Percentiles rank a stretch among this genome's conserved stretches.
These are phyloP conservation scores for Singerocomus inundabilis DNA, from an alignment of 1,284 basidiomycete species.

Conservation along the genomic window DNA sequence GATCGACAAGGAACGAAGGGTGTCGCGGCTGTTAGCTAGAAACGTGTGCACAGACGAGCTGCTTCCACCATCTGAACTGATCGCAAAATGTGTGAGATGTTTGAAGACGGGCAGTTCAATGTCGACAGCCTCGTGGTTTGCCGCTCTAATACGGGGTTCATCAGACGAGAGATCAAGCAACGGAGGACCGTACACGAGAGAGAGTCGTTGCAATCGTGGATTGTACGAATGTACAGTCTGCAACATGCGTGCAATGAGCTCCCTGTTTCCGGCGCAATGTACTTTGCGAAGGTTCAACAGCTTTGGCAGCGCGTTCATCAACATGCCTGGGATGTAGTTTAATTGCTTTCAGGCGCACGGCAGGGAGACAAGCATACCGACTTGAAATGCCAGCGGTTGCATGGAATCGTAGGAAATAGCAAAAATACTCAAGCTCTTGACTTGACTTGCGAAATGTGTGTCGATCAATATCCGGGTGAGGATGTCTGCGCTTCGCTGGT, in stretches of 20 bases:
- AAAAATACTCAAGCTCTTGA: slow-evolving; percentile 58
- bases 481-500: slow-evolving; percentile 69
- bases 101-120: slow-evolving; percentile 56
- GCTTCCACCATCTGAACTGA: slow-evolving; percentile 42
- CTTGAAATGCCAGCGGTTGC: slow-evolving; percentile 61
- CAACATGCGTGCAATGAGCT: slow-evolving; percentile 52
- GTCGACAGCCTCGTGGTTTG: slow-evolving; percentile 50
- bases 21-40: slow-evolving; percentile 51
- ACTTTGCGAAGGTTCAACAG: slow-evolving; percentile 56
- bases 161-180: neutral
- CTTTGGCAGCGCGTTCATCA: slow-evolving; percentile 65
- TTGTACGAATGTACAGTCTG: slow-evolving; percentile 50
- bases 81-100: slow-evolving; percentile 58
- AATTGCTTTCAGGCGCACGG: neutral
- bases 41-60: slow-evolving; percentile 44
- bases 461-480: slow-evolving; percentile 65
- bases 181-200: slow-evolving; percentile 43
- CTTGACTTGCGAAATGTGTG: slow-evolving; percentile 53
- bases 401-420: slow-evolving; percentile 47
- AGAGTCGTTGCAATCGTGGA: slow-evolving; percentile 53
- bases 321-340: slow-evolving; percentile 47
- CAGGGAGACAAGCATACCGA: slow-evolving; percentile 39
- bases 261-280: slow-evolving; percentile 56
- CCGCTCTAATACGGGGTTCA: slow-evolving; percentile 38
- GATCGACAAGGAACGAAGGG: slow-evolving; percentile 54